phyloP scores from a whole-genome alignment of 106 monocot genomes.

The Dendrobium nobile region DNA sequence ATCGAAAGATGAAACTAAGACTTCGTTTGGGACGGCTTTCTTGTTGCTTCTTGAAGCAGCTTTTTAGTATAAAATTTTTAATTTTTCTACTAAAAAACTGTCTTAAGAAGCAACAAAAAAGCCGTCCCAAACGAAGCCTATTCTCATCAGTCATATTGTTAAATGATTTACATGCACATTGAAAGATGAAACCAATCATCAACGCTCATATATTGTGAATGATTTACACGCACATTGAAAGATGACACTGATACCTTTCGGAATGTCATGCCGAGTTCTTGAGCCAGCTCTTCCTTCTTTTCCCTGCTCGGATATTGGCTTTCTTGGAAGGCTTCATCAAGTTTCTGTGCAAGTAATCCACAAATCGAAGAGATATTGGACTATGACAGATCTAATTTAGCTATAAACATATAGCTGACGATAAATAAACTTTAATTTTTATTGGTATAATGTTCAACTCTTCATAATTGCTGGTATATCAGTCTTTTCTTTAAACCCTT shows the following conservation, averaged over 20 bases:
- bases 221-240: neutral
- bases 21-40: no score
- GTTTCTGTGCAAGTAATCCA: constrained; percentile 12
- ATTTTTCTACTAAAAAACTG: no score
- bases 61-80: no score
- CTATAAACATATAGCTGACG: neutral
- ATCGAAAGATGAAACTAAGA: no score
- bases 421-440: neutral
- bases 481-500: neutral
- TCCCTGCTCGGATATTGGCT: constrained; percentile 17
- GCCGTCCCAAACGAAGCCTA: no score
- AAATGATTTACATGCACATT: neutral
- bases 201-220: no score
- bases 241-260: constrained; percentile 7
- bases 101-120: no score
- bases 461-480: neutral
- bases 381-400: neutral
- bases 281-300: constrained; percentile 16
- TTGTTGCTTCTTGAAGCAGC: no score
- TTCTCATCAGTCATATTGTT: no score
- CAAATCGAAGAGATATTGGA: neutral
- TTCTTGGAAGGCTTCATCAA: constrained; percentile 20
- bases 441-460: neutral
- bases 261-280: constrained; percentile 18
- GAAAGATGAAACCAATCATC: no score